Evolutionary conservation across 768 basidiomycete genomes (phyloP).

Genomic region (Lentinula raphanica): DNA sequence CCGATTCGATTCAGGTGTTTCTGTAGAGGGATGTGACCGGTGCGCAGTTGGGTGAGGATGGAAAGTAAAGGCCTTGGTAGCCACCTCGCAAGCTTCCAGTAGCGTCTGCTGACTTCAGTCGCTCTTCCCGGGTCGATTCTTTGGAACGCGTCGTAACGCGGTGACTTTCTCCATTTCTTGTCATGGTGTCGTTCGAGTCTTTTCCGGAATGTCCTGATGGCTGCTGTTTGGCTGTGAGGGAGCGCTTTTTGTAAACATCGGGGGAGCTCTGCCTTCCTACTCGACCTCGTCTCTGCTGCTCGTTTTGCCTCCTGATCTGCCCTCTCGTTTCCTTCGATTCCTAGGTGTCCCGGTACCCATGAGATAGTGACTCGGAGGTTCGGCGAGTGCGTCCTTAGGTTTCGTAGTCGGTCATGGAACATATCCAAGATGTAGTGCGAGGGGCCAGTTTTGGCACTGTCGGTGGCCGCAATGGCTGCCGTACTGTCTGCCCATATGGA

Average conservation of each 20-base stretch:
- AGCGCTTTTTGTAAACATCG: neutral
- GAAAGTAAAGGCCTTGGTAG: slow-evolving; percentile 12
- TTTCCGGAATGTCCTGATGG: neutral
- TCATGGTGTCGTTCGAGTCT: neutral
- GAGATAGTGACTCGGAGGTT: neutral
- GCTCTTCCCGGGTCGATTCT: no score
- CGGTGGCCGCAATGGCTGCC: neutral
- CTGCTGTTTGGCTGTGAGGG: slow-evolving; percentile 4
- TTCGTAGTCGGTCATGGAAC: neutral
- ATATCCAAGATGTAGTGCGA: neutral
- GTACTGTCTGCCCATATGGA: neutral
- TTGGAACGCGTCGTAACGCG: neutral
- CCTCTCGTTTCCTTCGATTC: slow-evolving; percentile 14
- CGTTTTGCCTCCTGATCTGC: slow-evolving; percentile 16
- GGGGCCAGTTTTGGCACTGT: neutral
- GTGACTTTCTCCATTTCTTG: slow-evolving; percentile 2
- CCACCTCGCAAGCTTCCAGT: neutral
- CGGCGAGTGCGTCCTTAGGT: neutral
- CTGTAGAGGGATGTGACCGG: slow-evolving; percentile 24
- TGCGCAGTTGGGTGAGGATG: slow-evolving; percentile 24
- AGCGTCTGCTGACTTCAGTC: neutral
- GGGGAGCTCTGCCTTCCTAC: neutral
- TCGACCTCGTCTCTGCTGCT: slow-evolving; percentile 7
- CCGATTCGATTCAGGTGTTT: slow-evolving; percentile 21
- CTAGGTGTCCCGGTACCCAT: slow-evolving; percentile 18